These are phyloP conservation scores for Barbarea vulgaris DNA, from an alignment of 345 rosid genomes.

Conservation along the genomic window DNA sequence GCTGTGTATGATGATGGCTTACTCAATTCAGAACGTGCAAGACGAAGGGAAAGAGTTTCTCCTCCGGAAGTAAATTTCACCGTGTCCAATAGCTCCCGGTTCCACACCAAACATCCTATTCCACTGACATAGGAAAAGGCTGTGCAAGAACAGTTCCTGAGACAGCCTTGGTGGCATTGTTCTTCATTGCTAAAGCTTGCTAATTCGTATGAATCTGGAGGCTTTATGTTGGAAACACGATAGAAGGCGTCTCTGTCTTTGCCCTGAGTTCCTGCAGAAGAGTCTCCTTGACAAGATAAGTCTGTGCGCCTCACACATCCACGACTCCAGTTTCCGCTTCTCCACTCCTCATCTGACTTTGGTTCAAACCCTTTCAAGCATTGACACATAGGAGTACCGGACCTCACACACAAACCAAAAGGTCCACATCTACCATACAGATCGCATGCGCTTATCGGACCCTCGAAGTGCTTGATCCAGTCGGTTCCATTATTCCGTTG, in stretches of 20 bases:
- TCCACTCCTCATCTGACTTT: constrained; percentile 38
- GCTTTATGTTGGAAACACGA: constrained; percentile 37
- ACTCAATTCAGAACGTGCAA: constrained; percentile 67
- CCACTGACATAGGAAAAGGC: constrained; percentile 50
- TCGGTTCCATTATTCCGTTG: constrained; percentile 24
- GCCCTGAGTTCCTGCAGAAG: constrained; percentile 15
- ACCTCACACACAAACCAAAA: constrained; percentile 37
- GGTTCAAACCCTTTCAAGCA: constrained; percentile 46
- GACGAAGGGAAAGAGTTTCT: constrained; percentile 49
- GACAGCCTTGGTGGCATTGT: constrained; percentile 35
- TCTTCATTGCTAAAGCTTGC: constrained; percentile 15
- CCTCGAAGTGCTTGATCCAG: constrained; percentile 31
- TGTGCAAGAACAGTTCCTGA: constrained; percentile 62
- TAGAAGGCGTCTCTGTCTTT: constrained; percentile 29
- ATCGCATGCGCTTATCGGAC: constrained; percentile 35
- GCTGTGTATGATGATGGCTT: constrained; percentile 18
- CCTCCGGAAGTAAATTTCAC: constrained; percentile 48
- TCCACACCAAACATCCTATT: constrained; percentile 69
- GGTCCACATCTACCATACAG: constrained; percentile 43
- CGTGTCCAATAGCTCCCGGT: constrained; percentile 53
- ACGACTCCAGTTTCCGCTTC: constrained; percentile 34
- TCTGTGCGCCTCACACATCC: constrained; percentile 43
- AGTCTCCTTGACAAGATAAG: constrained; percentile 28
- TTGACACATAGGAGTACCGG: constrained; percentile 23
- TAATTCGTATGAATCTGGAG: constrained; percentile 39